Evolutionary conservation across 257 asterid species (phyloP).

Genomic region (Penstemon eatonii): DNA sequence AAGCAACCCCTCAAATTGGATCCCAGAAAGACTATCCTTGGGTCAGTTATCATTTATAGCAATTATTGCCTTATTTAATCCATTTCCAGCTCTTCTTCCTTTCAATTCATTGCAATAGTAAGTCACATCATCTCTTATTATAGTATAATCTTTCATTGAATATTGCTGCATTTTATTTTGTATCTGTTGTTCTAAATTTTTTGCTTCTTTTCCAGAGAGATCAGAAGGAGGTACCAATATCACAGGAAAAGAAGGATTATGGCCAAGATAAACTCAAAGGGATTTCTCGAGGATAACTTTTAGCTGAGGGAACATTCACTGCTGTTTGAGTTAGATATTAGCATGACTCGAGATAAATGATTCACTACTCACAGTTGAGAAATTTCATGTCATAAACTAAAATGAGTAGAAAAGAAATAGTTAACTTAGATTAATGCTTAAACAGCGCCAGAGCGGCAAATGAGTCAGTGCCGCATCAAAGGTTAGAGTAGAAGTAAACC

Average conservation of each 20-base stretch:
- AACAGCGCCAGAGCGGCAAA: neutral
- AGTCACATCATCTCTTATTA: no score
- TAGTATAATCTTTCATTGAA: neutral
- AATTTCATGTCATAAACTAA: conserved; percentile 10
- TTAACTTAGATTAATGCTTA: neutral
- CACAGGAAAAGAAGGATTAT: neutral
- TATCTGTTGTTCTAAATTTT: neutral
- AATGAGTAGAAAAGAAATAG: neutral
- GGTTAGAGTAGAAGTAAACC: neutral
- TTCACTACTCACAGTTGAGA: neutral
- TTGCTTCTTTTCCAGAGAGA: neutral
- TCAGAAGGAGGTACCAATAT: conserved; percentile 9
- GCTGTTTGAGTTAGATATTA: neutral
- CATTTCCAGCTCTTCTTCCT: no score
- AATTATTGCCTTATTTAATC: neutral
- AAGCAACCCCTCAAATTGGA: neutral
- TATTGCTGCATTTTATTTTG: neutral
- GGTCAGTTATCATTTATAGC: neutral
- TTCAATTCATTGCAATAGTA: no score
- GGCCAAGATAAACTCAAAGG: conserved; percentile 10
- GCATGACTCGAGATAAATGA: neutral
- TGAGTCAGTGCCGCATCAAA: no score
- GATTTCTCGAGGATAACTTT: neutral
- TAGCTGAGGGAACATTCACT: neutral
- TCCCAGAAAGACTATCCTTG: neutral